Evolutionary conservation across 2,329 filamentous ascomycete species (phyloP), one percentile per base, ranked within the genome.

Genomic region (Colletotrichum gigasporum): DNA sequence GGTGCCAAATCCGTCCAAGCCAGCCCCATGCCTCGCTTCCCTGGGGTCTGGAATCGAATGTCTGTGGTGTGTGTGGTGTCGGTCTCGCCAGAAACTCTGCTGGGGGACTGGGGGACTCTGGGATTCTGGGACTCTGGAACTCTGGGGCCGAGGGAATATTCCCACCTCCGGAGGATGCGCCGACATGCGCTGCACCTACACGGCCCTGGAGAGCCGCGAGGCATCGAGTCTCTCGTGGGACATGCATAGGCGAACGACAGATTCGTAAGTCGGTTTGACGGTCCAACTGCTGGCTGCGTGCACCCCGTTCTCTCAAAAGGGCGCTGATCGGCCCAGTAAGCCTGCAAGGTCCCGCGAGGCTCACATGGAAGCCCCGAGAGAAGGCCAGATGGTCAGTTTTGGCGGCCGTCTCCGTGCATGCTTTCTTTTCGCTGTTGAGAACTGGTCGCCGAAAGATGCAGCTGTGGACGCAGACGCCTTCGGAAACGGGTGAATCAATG

Each of bases 211-310:
- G 44, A 44, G 24, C 35, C 20, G 35, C 28, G 18, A 59, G 30
- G 61, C 41, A 41, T 60, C 48, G 5, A 37, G 22, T 42, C 30
- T 50, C 48, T 61, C 41, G 41, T 54, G 20, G 56, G 50, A 50
- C 56, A 41, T 50, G 48, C 61, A 50, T 64, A 61, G 56, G 48
- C 56, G 59, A 64, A 32, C 30, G 41, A 64, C 56, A 30, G 35
- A 61, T 61, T 61, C 56, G 56, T 61, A 44, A 61, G 61, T 42
- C 61, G 61, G 56, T 64, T 56, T 64, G 61, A 64, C 48, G 54
- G 54, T 48, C 39, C 42, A 50, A 44, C 56, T 41, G 42, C 56
- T 61, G 54, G 61, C 41, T 61, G 61, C 61, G 61, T 64, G 61
- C 22, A 30, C 18, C 26, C 41, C 34, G 32, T 32, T 14, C 26